Base-by-base conservation (phyloP, 2,329 filamentous ascomycete species). In the Alternaria burnsii region DNA sequence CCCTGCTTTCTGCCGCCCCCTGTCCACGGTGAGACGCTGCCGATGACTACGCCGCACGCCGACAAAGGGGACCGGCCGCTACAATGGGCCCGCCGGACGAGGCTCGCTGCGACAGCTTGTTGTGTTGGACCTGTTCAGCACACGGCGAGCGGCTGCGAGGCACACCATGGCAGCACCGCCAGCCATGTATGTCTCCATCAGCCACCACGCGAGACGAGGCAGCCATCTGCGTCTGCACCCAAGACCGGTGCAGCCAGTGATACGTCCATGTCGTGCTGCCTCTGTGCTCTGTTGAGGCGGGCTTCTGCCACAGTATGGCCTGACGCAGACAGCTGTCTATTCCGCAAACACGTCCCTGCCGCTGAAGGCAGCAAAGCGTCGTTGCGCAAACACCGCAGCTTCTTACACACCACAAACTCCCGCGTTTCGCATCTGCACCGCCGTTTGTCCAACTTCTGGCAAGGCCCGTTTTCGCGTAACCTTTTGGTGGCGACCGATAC, bases 381-480 rank as follows among this genome's bases (percentile, higher is more conserved):
- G 63, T 65, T 57, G 34, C 58, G 41, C 58, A 41, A 38, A 40
- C 57, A 58, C 63, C 18, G 36, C 58, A 60, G 40, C 53, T 63
- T 63, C 57, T 52, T 53, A 52, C 50, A 65, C 63, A 59, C 42
- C 55, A 63, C 58, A 66, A 40, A 56, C 55, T 44, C 48, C 50
- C 42, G 26, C 34, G 62, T 67, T 67, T 66, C 62, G 56, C 62
- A 57, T 52, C 71, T 75, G 72, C 73, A 72, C 62, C 70, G 60
- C 72, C 74, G 72, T 76, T 76, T 66, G 50, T 68, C 66, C 58
- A 59, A 60, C 66, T 58, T 56, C 69, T 40, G 63, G 59, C 63
- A 58, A 51, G 51, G 52, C 65, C 72, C 73, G 71, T 74, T 73
- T 68, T 69, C 63, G 73, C 73, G 68, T 66, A 68, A 76, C 74